Percentiles rank a stretch among this genome's conserved stretches.
These are phyloP conservation scores for Kazachstania kunashirensis DNA, from an alignment of 805 yeast genomes.

Conservation along the genomic window DNA sequence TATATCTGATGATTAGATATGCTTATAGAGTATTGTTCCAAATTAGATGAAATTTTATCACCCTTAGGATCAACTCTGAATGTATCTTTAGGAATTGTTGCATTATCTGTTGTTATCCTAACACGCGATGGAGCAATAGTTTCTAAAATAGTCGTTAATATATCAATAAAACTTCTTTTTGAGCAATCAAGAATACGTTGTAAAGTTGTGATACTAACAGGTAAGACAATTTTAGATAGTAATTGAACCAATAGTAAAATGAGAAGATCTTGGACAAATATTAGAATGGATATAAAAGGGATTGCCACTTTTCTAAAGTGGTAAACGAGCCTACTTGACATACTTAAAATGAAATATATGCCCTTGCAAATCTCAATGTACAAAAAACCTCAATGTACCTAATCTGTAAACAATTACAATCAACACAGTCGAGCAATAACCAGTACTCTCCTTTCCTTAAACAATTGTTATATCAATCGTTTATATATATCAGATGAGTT, in stretches of 20 bases:
- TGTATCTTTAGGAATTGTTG: slow-evolving; percentile 29
- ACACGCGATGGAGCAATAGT: slow-evolving; percentile 45
- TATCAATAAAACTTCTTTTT: slow-evolving; percentile 46
- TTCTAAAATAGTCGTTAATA: slow-evolving; percentile 43
- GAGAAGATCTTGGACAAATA: slow-evolving; percentile 31
- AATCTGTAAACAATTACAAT: too few species aligned
- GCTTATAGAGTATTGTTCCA: slow-evolving; percentile 48
- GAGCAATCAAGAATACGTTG: slow-evolving; percentile 42
- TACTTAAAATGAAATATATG: not conserved
- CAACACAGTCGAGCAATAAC: too few species aligned
- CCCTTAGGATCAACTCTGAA: slow-evolving; percentile 22
- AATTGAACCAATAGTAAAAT: slow-evolving; percentile 41
- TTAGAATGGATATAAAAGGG: slow-evolving; percentile 12
- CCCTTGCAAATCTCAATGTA: too few species aligned
- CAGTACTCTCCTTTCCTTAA: too few species aligned
- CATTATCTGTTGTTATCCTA: slow-evolving; percentile 39
- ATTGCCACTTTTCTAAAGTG: slow-evolving; percentile 1
- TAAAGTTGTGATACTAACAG: slow-evolving; percentile 26
- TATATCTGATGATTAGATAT: slow-evolving; percentile 92
- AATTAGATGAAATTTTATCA: slow-evolving; percentile 18
- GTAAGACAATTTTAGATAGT: slow-evolving; percentile 23
- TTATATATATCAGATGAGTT: too few species aligned
- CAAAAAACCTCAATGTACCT: too few species aligned
- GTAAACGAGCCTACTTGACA: not conserved
- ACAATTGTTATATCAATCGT: too few species aligned